Conservation (phyloP, 2,329 filamentous ascomycete species). For the Zasmidium citrigriseum region DNA sequence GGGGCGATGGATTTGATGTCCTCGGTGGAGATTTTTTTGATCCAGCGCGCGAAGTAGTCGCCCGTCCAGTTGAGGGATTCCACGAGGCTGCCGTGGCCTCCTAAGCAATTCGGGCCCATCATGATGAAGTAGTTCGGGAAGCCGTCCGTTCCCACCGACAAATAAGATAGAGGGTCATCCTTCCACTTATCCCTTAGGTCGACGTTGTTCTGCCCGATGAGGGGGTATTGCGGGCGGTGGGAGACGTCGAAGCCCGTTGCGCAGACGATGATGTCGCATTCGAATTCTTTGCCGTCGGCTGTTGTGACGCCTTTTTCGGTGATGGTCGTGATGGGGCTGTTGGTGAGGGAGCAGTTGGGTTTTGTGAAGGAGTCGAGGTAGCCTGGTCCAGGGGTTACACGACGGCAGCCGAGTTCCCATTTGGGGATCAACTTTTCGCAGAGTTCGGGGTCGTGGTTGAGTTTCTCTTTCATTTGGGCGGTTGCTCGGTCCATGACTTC, state of each 20-base stretch:
- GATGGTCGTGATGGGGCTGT: conserved; percentile 40
- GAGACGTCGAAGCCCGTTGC: conserved; percentile 39
- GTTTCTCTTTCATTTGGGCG: conserved; percentile 40
- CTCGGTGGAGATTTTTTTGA: conserved; percentile 32
- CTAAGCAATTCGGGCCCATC: conserved; percentile 15
- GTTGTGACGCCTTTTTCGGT: conserved; percentile 40
- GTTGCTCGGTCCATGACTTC: not conserved
- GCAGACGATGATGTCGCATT: conserved; percentile 37
- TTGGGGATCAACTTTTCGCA: conserved; percentile 41
- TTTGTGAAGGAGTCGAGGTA: conserved; percentile 51
- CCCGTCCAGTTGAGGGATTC: conserved; percentile 26
- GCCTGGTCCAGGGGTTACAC: conserved; percentile 51
- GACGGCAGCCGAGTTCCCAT: conserved; percentile 41
- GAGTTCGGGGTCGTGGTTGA: conserved; percentile 40
- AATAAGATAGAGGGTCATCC: conserved; percentile 37
- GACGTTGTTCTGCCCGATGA: conserved; percentile 26
- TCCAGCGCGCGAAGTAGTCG: conserved; percentile 33
- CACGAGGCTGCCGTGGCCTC: conserved; percentile 29
- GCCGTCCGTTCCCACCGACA: conserved; percentile 24
- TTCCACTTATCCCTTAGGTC: conserved; percentile 40
- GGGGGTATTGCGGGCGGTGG: conserved; percentile 30
- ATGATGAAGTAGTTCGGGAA: conserved; percentile 33
- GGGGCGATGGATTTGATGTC: conserved; percentile 30
- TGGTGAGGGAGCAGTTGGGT: conserved; percentile 47
- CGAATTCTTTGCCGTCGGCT: conserved; percentile 31